These are phyloP conservation scores for Caryopteris hybrid DNA, from an alignment of 305 asterid genomes.

Conservation along the genomic window DNA sequence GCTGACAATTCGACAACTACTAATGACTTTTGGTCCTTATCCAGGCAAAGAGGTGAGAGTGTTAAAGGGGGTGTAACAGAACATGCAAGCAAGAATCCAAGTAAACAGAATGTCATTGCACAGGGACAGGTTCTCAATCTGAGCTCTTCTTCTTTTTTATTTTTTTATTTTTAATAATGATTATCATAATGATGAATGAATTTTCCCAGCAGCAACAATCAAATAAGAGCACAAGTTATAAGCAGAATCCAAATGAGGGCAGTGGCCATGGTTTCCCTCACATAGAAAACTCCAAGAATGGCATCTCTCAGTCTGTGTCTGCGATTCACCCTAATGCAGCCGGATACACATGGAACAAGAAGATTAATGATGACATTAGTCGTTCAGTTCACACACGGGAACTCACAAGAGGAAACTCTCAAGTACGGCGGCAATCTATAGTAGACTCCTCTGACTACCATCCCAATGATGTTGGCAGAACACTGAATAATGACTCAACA, in stretches of 20 bases:
- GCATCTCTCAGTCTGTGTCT: slow-evolving; percentile 53
- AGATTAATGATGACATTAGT: slow-evolving; percentile 33
- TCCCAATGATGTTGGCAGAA: slow-evolving; percentile 24
- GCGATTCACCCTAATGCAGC: slow-evolving; percentile 63
- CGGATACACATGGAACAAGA: slow-evolving; percentile 35
- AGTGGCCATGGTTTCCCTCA: slow-evolving; percentile 67
- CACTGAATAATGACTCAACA: slow-evolving; percentile 35
- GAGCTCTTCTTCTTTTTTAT: background rate
- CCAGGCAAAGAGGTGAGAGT: slow-evolving; percentile 56
- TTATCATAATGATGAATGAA: slow-evolving; percentile 2
- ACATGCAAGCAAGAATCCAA: slow-evolving; percentile 27
- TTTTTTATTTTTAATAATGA: too few relatives aligned
- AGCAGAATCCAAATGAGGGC: slow-evolving; percentile 46
- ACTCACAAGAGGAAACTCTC: slow-evolving; percentile 46
- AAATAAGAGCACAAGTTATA: slow-evolving; percentile 45
- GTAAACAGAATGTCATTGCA: slow-evolving; percentile 27
- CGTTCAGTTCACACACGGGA: slow-evolving; percentile 33
- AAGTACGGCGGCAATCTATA: slow-evolving; percentile 28
- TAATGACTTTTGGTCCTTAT: slow-evolving; percentile 3
- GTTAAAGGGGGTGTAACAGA: slow-evolving; percentile 49
- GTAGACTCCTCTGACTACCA: slow-evolving; percentile 38
- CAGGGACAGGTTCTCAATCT: slow-evolving; percentile 46
- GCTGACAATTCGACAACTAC: background rate
- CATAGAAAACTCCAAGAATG: slow-evolving; percentile 35
- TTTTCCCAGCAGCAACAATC: slow-evolving; percentile 43